Base-by-base conservation (phyloP, 116 monocot species). In the Trichopus zeylanicus region DNA sequence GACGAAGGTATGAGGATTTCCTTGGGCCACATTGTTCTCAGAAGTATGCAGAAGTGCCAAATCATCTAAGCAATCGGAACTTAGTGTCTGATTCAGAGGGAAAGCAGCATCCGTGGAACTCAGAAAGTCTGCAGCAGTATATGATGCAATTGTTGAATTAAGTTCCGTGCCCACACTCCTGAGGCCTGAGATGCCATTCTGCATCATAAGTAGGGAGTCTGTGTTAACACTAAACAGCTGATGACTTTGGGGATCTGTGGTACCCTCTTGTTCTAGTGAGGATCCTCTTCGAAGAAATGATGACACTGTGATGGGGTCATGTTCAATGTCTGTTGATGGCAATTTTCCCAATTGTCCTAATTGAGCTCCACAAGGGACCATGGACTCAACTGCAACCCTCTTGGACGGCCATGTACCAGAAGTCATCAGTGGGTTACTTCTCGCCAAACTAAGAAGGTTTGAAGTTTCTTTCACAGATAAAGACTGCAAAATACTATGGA, bases 1-100 rank as follows among this genome's bases (percentile, higher is more conserved):
- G 0, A 97, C 87, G 75, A 84, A 97, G 32, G 87, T 81, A 46
- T 75, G 78, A 66, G 77, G 73, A 53, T 80, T 83, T 21, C 67
- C 70, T 59, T 76, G 75, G 1, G 78, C 81, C 56, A 73, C 22
- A 67, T 78, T 57, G 57, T 57, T 76, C 27, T 82, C 82, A 10
- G 69, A 38, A 57, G 79, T 58, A 29, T 75, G 82, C 61, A 78
- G 42, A 31, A 83, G 70, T 37, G 71, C 77, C 13, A 78, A 63
- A 34, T 86, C 83, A 34, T 94, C 89, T 57, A 84, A 57, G 57
- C 81, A 78, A 72, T 61, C 75, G 18, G 89, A 78, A 61, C 62
- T 68, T 21, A 82, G 46, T 26, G 69, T 62, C 34, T 77, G 79
- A 72, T 72, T 83, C 61, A 89, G 55, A 16, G 62, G 73, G 35